Base-by-base conservation (phyloP, 768 basidiomycete genomes). In the Serendipita indica region DNA sequence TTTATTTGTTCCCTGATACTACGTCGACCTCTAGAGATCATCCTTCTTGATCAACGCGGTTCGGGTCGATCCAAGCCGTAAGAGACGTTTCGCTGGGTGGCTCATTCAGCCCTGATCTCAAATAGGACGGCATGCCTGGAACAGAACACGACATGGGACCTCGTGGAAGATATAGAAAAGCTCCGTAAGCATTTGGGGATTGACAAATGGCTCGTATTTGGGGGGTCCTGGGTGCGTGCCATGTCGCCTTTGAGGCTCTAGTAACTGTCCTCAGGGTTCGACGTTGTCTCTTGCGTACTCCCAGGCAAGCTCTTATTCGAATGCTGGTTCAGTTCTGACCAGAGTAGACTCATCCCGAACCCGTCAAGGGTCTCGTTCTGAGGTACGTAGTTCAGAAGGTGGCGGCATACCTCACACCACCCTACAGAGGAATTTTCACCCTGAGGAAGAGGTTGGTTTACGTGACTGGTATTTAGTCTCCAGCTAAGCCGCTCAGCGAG, bases 61-160 rank as follows among this genome's bases (percentile, higher is more conserved):
- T 69, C 86, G 14, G 93, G 93, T 18, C 84, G 88, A 65, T 89
- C 87, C 16, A 87, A 77, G 0, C 92, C 92, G 81, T 88, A 68
- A 62, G 82, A 73, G 33, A 37, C 28, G 37, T 60, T 16, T 28
- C 3, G 0, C n/a, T 33, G 30, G 7, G n/a, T 56, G 7, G 14
- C 0, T 27, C 37, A 49, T 30, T 28, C 41, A 43, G 20, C 16
- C 28, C 2, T 7, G 59, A 13, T 28, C 39, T 46, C 39, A 34
- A 25, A 18, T 64, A 90, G 87, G 69, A 77, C 67, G 58, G 90
- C 91, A 5, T 84, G 70, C 32, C 69, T 84, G 1, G 83, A 87
- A 63, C 84, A 91, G 56, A 97, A 97, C 70, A 96, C 90, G 1
- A 96, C 92, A 3, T 91, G 88, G 89, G 84, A 90, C 66, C 80